Base-by-base conservation (phyloP, 1,139 yeast species). In the Hemisphaericaspora xylofermentans region DNA sequence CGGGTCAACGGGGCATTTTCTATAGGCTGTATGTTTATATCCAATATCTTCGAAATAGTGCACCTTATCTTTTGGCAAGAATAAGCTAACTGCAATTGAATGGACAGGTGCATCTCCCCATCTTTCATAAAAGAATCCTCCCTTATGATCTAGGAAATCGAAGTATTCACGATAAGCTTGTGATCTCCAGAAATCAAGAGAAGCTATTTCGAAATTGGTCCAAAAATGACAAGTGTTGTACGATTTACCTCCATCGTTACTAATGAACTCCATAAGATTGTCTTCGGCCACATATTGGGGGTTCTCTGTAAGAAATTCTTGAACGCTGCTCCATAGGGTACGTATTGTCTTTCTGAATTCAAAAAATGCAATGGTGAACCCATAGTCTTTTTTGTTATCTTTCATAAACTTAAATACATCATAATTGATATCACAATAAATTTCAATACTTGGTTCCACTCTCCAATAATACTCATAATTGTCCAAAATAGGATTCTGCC, bases 61-160 rank as follows among this genome's bases (percentile, higher is more conserved):
- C 39, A 88, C 68, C 55, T 84, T 76, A 44, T 74, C 74, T 52
- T 74, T 77, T 46, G 83, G 77, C 49, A 87, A 63, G 59, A 88
- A 75, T 43, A 85, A 68, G 0, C 95, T 72, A 1, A 88, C 94
- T 1, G 93, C 91, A 14, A 88, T 78, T 3, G 95, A 82, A 64
- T 88, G 96, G 18, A 88, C 80, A 5, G 96, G 96, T 0, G 96
- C 96, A 63, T 89, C 96, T 25, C 96, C 96, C 97, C 97, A 89
- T 59, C 96, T 74, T 61, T 89, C 96, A 61, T 89, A 89, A 66
- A 86, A 89, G 67, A 89, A 89, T 3, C 95, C 95, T 30, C 96
- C 96, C 1, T 83, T 73, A 45, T 70, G 57, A 60, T 89, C 97
- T 52, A 89, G 71, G 51, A 74, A 64, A 15, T 86, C 79, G 54